phyloP scores from a whole-genome alignment of 2,329 filamentous ascomycete species.

The Teratosphaeria nubilosa region DNA sequence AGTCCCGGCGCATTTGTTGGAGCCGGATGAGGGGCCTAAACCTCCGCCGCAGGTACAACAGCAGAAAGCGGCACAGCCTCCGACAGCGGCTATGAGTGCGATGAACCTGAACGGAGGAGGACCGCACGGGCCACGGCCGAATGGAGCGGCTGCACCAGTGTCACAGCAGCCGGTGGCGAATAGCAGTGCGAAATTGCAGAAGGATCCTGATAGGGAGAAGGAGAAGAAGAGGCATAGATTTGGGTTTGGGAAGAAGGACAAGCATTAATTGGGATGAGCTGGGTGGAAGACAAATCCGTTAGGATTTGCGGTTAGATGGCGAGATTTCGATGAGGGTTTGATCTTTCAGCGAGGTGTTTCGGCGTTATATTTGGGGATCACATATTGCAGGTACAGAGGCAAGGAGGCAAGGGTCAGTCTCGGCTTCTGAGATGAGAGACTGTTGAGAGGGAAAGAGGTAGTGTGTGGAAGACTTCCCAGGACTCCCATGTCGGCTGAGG shows the following conservation, averaged over 20 bases:
- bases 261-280: neutral
- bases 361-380: neutral
- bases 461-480: too few species aligned
- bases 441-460: too few species aligned
- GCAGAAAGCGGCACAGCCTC: conserved; percentile 29
- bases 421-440: too few species aligned
- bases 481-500: too few species aligned
- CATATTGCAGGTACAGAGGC: conserved; percentile 56
- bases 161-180: conserved; percentile 17
- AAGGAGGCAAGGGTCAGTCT: neutral
- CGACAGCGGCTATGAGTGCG: conserved; percentile 45
- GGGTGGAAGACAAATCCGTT: too few species aligned
- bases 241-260: conserved; percentile 20
- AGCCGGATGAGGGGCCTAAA: conserved; percentile 51
- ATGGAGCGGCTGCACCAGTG: conserved; percentile 14
- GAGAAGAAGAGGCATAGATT: conserved; percentile 27
- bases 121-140: neutral
- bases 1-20: conserved; percentile 77
- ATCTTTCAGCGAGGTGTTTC: neutral
- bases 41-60: conserved; percentile 33
- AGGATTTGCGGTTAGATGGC: too few species aligned
- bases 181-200: conserved; percentile 40
- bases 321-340: neutral
- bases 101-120: conserved; percentile 39
- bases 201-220: conserved; percentile 48